Evolutionary conservation across 1,284 basidiomycete species (phyloP).

Genomic region (Hortiboletus rubellus): DNA sequence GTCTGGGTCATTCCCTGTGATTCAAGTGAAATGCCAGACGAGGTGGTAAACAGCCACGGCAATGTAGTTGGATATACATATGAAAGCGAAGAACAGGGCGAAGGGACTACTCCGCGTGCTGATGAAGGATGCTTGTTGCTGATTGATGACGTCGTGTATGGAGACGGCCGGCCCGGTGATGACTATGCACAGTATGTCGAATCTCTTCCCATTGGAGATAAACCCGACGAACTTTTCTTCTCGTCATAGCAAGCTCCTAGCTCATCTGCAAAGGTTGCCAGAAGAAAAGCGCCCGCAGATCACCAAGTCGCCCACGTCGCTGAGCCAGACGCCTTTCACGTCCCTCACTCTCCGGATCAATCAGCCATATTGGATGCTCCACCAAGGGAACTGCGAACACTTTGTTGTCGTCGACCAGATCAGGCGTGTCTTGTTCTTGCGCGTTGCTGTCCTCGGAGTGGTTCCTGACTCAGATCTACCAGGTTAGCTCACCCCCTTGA

Average conservation of each 20-base stretch:
- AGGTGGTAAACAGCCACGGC: conserved; percentile 38
- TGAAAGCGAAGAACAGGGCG: conserved; percentile 17
- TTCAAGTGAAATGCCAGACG: conserved; percentile 53
- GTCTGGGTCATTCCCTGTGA: conserved; percentile 61
- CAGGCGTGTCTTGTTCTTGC: conserved; percentile 45
- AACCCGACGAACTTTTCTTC: background rate
- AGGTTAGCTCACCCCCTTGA: conserved; percentile 63
- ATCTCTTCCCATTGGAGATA: background rate
- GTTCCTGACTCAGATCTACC: conserved; percentile 5
- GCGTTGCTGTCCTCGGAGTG: background rate
- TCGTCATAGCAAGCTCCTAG: conserved; percentile 50
- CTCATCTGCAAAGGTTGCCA: conserved; percentile 41
- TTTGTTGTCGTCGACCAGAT: conserved; percentile 72
- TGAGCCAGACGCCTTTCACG: conserved; percentile 49
- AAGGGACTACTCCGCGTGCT: conserved; percentile 7
- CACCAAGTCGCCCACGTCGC: conserved; percentile 45
- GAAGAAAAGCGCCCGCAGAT: conserved; percentile 37
- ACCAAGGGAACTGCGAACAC: conserved; percentile 80
- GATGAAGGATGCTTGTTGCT: conserved; percentile 50
- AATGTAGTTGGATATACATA: conserved; percentile 39
- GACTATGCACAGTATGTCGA: conserved; percentile 61
- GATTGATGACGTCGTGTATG: conserved; percentile 60
- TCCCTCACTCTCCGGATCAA: conserved; percentile 61
- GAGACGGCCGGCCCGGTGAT: conserved; percentile 45
- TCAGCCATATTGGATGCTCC: conserved; percentile 78